phyloP scores from a whole-genome alignment of 768 basidiomycete species.

The Naganishia antarctica region DNA sequence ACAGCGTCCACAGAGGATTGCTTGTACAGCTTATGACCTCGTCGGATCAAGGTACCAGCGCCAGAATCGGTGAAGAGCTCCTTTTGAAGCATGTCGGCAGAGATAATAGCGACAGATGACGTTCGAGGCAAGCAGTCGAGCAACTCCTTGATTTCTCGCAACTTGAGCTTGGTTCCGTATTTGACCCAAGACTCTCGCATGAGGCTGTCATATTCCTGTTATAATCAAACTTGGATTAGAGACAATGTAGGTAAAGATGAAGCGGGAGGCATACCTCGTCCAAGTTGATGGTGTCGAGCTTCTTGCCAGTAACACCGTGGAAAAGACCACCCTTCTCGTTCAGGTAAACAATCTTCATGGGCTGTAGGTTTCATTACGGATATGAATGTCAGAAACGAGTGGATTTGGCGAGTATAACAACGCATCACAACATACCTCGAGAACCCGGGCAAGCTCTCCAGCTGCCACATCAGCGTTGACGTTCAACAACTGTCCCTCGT shows the following conservation, averaged over 20 bases:
- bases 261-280: slow-evolving; percentile 61
- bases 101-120: slow-evolving; percentile 97
- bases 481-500: slow-evolving; percentile 96
- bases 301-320: slow-evolving; percentile 96
- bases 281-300: slow-evolving; percentile 90
- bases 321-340: slow-evolving; percentile 98
- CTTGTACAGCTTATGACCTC: slow-evolving; percentile 96
- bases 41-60: slow-evolving; percentile 94
- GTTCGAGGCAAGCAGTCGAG: slow-evolving; percentile 96
- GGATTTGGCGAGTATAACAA: too few relatives aligned
- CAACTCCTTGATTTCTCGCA: slow-evolving; percentile 98
- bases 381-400: too few relatives aligned
- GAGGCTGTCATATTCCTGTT: slow-evolving; percentile 76
- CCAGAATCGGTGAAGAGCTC: slow-evolving; percentile 98
- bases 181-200: slow-evolving; percentile 99
- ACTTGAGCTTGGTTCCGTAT: slow-evolving; percentile 96
- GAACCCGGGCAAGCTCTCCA: slow-evolving; percentile 92
- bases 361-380: slow-evolving; percentile 52
- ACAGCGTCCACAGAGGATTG: slow-evolving; percentile 72
- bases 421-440: slow-evolving; percentile 55
- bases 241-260: slow-evolving; percentile 19
- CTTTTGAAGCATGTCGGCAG: slow-evolving; percentile 83
- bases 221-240: too few relatives aligned
- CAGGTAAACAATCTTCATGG: slow-evolving; percentile 95
- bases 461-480: slow-evolving; percentile 99